Conservation (phyloP, 2,329 filamentous ascomycete genomes). For the Colletotrichum neosansevieriae region DNA sequence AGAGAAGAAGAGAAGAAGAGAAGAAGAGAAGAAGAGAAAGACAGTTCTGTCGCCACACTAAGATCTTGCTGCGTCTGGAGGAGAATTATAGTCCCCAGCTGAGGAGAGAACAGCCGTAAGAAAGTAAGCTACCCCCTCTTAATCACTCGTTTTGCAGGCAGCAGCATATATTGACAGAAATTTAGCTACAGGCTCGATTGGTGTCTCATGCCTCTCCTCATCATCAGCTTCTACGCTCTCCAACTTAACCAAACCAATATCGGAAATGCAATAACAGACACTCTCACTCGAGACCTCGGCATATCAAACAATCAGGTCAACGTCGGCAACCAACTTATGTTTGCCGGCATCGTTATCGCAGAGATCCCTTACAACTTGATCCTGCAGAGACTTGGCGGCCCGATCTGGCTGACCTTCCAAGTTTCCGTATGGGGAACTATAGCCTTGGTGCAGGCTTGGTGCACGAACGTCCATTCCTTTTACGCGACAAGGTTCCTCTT, state of each 20-base stretch:
- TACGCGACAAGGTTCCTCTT: slow-evolving; percentile 47
- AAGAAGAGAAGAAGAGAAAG: slow-evolving; percentile 19
- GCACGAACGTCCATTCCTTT: slow-evolving; percentile 44
- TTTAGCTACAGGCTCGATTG: slow-evolving; percentile 41
- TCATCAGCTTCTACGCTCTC: slow-evolving; percentile 49
- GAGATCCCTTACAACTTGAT: too few relatives aligned
- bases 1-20: slow-evolving; percentile 15
- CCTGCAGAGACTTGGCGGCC: too few relatives aligned
- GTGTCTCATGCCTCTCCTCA: slow-evolving; percentile 46
- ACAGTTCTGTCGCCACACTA: neutral
- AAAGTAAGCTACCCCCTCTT: neutral
- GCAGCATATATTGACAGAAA: neutral
- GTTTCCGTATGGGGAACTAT: slow-evolving; percentile 42
- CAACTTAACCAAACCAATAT: slow-evolving; percentile 56
- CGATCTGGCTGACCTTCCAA: too few relatives aligned
- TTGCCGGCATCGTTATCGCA: too few relatives aligned
- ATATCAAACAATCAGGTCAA: too few relatives aligned
- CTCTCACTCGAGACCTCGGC: slow-evolving; percentile 50
- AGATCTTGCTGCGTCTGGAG: neutral
- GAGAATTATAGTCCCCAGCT: neutral
- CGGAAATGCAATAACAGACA: slow-evolving; percentile 64
- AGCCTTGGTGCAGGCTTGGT: slow-evolving; percentile 47
- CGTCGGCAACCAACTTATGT: too few relatives aligned
- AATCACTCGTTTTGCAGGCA: too few relatives aligned
- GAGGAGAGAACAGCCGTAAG: slow-evolving; percentile 1